Percentiles rank a stretch among this genome's conserved stretches.
These are phyloP conservation scores for Musa schizocarpa DNA, from an alignment of 176 grass and related monocot genomes.

Conservation along the genomic window DNA sequence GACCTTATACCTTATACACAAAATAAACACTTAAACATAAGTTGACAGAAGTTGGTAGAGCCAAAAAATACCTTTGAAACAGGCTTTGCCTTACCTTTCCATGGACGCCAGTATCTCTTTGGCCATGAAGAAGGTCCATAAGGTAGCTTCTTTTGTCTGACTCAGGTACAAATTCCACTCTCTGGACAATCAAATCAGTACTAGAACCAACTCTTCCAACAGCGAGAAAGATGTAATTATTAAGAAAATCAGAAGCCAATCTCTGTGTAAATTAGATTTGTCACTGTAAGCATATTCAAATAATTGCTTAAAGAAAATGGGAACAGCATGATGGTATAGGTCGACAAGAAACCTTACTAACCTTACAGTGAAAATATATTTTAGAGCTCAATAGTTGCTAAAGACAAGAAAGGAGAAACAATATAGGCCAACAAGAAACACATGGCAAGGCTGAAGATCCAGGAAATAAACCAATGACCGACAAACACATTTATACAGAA, in stretches of 20 bases:
- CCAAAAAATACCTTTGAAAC: neutral
- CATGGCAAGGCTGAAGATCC: neutral
- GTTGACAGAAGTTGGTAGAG: neutral
- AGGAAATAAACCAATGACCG: too few relatives aligned
- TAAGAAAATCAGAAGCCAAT: conserved; percentile 80
- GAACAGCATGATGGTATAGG: neutral
- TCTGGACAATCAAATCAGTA: conserved; percentile 91
- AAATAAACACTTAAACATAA: neutral
- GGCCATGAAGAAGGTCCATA: conserved; percentile 90
- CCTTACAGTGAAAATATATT: too few relatives aligned
- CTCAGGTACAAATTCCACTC: conserved; percentile 84
- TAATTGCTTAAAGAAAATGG: neutral
- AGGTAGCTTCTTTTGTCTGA: conserved; percentile 87
- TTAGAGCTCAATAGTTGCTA: neutral
- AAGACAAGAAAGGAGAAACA: neutral
- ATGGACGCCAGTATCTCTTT: conserved; percentile 69
- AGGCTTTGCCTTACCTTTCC: conserved; percentile 48
- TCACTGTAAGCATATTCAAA: neutral
- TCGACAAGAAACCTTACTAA: too few relatives aligned
- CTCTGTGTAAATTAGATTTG: conserved; percentile 35
- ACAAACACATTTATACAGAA: neutral
- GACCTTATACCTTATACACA: neutral
- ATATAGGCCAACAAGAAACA: neutral
- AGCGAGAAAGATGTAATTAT: conserved; percentile 80
- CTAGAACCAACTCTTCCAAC: conserved; percentile 98